Conservation (phyloP, 2,329 filamentous ascomycete species). For the Colletotrichum australisinense region DNA sequence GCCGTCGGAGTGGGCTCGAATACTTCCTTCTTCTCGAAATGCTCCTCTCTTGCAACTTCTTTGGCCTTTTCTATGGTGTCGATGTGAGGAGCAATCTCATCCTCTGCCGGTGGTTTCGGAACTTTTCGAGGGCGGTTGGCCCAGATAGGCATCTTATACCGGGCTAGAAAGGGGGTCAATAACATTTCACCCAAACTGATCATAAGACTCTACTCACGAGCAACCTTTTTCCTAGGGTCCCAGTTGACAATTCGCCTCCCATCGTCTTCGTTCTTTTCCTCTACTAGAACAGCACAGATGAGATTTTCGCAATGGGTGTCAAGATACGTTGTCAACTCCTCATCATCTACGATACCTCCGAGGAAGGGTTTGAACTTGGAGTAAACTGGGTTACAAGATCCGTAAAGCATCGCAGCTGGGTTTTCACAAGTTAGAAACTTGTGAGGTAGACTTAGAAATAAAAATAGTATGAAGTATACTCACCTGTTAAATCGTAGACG, state of each 20-base stretch:
- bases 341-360: neutral
- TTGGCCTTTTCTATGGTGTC: neutral
- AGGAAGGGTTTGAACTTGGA: neutral
- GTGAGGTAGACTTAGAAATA: no score
- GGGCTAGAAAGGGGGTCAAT: neutral
- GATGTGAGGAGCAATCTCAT: neutral
- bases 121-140: neutral
- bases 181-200: no score
- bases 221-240: neutral
- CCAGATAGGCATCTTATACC: slow-evolving; percentile 4
- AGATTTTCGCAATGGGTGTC: neutral
- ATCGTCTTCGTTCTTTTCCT: neutral
- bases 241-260: neutral
- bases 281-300: neutral
- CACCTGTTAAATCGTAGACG: slow-evolving; percentile 36
- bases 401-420: slow-evolving; percentile 11
- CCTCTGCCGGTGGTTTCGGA: neutral
- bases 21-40: neutral
- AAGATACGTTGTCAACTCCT: neutral
- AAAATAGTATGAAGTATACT: neutral
- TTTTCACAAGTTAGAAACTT: neutral
- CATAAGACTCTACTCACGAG: neutral
- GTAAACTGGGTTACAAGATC: neutral
- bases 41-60: neutral
- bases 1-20: neutral